These are phyloP conservation scores for Rhodotorula paludigena DNA, from an alignment of 768 basidiomycete species.

Conservation along the genomic window DNA sequence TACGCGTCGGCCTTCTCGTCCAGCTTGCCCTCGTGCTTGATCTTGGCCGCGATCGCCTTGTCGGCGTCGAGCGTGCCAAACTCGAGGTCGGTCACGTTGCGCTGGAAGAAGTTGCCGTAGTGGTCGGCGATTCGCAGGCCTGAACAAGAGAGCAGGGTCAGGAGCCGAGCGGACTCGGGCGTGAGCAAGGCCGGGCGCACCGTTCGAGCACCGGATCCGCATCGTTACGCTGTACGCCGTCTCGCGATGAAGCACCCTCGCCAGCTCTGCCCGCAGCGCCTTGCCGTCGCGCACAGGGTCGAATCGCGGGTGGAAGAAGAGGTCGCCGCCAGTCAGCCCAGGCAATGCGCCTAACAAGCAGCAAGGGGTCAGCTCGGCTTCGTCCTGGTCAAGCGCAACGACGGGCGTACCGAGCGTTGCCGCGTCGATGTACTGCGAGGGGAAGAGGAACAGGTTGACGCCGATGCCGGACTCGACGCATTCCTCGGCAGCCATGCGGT, in stretches of 20 bases:
- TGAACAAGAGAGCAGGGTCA: constrained; percentile 50
- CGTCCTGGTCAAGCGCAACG: neutral
- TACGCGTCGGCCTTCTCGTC: constrained; percentile 68
- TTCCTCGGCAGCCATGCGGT: constrained; percentile 79
- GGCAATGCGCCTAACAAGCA: constrained; percentile 50
- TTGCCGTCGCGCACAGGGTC: constrained; percentile 61
- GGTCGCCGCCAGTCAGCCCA: constrained; percentile 75
- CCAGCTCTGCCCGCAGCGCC: constrained; percentile 68
- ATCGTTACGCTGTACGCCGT: constrained; percentile 75
- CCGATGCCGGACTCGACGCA: constrained; percentile 85
- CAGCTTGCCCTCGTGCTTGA: constrained; percentile 64
- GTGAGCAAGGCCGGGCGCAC: too few relatives aligned
- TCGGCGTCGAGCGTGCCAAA: constrained; percentile 76
- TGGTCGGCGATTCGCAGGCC: constrained; percentile 50
- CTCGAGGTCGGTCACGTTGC: constrained; percentile 65
- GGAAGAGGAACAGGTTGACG: constrained; percentile 80
- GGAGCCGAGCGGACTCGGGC: too few relatives aligned
- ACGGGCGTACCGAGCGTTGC: constrained; percentile 68
- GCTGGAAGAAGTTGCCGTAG: constrained; percentile 67
- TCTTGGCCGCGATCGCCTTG: constrained; percentile 66
- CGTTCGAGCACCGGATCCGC: constrained; percentile 77
- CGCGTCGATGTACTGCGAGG: constrained; percentile 72
- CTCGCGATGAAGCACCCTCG: constrained; percentile 61
- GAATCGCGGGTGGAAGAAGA: constrained; percentile 91
- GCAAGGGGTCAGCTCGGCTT: neutral